Evolutionary conservation across 495 filamentous ascomycete genomes (phyloP).

Genomic region (Podospora anserina): DNA sequence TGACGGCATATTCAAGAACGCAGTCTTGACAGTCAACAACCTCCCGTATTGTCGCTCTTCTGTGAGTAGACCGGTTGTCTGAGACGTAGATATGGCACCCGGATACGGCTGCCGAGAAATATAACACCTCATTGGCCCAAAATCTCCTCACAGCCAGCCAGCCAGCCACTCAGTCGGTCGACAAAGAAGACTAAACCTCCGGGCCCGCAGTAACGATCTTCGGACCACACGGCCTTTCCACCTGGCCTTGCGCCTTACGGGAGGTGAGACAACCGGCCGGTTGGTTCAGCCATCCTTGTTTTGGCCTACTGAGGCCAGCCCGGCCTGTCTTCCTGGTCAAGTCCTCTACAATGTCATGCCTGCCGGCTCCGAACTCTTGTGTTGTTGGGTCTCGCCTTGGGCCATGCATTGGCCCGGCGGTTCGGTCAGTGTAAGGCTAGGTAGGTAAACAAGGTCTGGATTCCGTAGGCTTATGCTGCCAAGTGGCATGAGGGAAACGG

Average conservation of each 20-base stretch:
- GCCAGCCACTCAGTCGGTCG: neutral
- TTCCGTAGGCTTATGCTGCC: neutral
- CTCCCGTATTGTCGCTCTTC: neutral
- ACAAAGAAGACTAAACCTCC: neutral
- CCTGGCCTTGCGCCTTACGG: neutral
- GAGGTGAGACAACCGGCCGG: neutral
- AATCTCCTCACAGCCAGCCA: neutral
- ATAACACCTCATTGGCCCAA: neutral
- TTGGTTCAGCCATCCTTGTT: neutral
- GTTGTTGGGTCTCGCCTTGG: neutral
- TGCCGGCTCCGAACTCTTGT: neutral
- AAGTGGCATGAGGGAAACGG: neutral
- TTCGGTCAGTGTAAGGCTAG: neutral
- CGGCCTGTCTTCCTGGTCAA: neutral
- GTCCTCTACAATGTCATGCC: neutral
- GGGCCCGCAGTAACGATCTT: neutral
- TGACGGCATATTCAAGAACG: no score
- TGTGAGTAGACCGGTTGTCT: no score
- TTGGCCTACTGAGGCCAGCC: neutral
- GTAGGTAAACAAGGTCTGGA: neutral
- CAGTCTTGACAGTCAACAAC: no score
- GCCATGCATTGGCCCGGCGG: neutral
- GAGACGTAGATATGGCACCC: no score
- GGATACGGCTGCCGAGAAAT: neutral
- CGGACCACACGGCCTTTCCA: neutral